Base-by-base conservation (phyloP, 31 red algal species). In the Odonthalia washingtoniensis region DNA sequence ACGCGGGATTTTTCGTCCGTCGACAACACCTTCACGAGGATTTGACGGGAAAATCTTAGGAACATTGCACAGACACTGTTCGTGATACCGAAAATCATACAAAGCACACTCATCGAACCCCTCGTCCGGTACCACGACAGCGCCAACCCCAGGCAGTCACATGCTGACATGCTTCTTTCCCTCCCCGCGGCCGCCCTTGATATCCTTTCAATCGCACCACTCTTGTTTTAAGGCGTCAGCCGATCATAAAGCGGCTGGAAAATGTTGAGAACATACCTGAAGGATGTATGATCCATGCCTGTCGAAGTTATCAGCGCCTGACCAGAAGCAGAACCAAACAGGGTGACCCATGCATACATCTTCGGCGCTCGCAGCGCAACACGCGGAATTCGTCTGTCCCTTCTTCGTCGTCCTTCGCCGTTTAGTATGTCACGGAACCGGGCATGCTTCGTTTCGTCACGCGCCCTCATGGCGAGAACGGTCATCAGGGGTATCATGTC, bases 251-350 rank as follows among this genome's bases (percentile, higher is more conserved):
- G 12, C 6, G 9, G 33, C n/a, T 28, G 14, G 28, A 70, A 70
- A 12, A 33, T 21, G 66, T 70, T 21, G 28, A 70, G 66, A 6
- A 70, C 33, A 26, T 70, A 70, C 12, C 33, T 28, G 66, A 70
- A 70, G 12, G 66, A 21, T 21, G 9, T 28, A 26, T 70, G 66
- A 70, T 70, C 27, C 12, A 70, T 12, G 66, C 66, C 9, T 36
- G 66, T 70, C n/a, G 33, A 36, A 28, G 66, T 70, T 28, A 70
- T 70, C 14, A 70, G 66, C 14, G 66, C 66, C 28, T 70, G 66
- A 12, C 12, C 66, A 9, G n/a, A 33, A 6, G 66, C 66, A 70
- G 66, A 30, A 21, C n/a, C n/a, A 70, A 30, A 70, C 33, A 21
- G 16, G 6, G 66, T 30, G 9, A 21, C 49, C 49, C 49, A 57